Percentiles rank a stretch among this genome's conserved stretches.
phyloP scores from a whole-genome alignment of 2,329 filamentous ascomycete genomes.

The Cordyceps farinosa region DNA sequence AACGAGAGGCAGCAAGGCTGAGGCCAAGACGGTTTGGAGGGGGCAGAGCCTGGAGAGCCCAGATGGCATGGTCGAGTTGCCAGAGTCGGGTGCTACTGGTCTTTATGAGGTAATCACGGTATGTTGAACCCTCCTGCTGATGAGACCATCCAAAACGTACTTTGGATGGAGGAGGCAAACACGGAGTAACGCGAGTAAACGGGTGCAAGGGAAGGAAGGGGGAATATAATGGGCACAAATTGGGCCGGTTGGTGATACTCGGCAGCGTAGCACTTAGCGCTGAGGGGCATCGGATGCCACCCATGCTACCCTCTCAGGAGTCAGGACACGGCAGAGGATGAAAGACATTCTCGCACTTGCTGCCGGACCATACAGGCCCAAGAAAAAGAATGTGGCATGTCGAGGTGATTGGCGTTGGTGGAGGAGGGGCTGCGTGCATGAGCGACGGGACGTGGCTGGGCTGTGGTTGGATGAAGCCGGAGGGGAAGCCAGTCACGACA shows the following conservation, averaged over 20 bases:
- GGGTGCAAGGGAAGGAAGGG: constrained; percentile 7
- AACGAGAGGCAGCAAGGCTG: constrained; percentile 28
- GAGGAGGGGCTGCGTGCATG: constrained; percentile 13
- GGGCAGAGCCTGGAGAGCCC: constrained; percentile 27
- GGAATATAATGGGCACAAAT: constrained; percentile 8
- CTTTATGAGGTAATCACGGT: constrained; percentile 32
- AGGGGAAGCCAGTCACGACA: constrained; percentile 8
- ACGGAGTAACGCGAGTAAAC: not conserved
- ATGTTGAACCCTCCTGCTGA: constrained; percentile 42
- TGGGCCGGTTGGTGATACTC: constrained; percentile 15
- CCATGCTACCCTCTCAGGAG: not conserved
- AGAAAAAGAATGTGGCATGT: constrained; percentile 1
- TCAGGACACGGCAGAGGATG: not conserved
- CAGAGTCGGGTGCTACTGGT: constrained; percentile 23
- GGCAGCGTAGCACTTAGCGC: constrained; percentile 11
- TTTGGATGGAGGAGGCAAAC: not conserved
- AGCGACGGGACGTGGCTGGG: not conserved
- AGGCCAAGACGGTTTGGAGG: constrained; percentile 27
- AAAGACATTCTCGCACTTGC: not conserved
- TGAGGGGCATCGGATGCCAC: constrained; percentile 1
- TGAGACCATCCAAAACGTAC: constrained; percentile 26
- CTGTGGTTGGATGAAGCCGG: constrained; percentile 8
- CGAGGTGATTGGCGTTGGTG: constrained; percentile 12
- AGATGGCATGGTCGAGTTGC: constrained; percentile 41
- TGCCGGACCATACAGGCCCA: not conserved